A percentile compares a stretch with the other conserved stretches of the same genome.
phyloP scores from a whole-genome alignment of 1,284 basidiomycete genomes.

The Thelephora terrestris region DNA sequence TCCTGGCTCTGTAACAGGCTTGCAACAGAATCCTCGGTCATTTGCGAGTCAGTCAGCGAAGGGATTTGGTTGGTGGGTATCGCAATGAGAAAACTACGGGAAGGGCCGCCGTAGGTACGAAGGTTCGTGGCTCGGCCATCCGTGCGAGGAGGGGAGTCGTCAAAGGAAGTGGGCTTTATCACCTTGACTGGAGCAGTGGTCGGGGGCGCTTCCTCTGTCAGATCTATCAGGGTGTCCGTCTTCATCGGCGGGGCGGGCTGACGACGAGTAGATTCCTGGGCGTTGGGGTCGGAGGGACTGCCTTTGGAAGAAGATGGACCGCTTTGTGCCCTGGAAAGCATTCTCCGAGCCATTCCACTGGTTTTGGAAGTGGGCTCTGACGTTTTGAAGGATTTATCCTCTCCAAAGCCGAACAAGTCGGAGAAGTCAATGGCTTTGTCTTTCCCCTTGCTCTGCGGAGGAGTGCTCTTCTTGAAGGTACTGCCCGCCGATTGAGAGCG shows the following conservation, averaged over 20 bases:
- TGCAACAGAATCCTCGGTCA: conserved; percentile 8
- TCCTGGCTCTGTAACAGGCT: conserved; percentile 25
- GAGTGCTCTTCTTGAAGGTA: too few species aligned
- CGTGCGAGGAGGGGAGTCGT: conserved; percentile 14
- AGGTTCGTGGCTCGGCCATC: conserved; percentile 22
- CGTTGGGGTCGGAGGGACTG: too few species aligned
- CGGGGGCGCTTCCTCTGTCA: too few species aligned
- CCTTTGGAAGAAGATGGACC: not conserved
- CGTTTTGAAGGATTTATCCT: too few species aligned
- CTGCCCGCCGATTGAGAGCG: too few species aligned
- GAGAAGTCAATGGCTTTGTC: too few species aligned
- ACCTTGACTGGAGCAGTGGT: conserved; percentile 9
- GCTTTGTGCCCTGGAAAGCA: not conserved
- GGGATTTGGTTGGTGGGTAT: conserved; percentile 30
- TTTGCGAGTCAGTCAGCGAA: conserved; percentile 13
- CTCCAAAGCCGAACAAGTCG: too few species aligned
- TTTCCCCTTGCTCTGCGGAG: too few species aligned
- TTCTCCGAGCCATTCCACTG: not conserved
- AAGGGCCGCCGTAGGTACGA: conserved; percentile 63
- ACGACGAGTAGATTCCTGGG: too few species aligned
- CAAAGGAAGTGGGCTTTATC: conserved; percentile 10
- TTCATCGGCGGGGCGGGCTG: too few species aligned
- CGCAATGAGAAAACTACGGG: conserved; percentile 63
- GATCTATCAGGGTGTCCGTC: too few species aligned
- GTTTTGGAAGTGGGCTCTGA: not conserved